Evolutionary conservation across 345 rosid genomes (phyloP).

Genomic region (Physaria fendleri): DNA sequence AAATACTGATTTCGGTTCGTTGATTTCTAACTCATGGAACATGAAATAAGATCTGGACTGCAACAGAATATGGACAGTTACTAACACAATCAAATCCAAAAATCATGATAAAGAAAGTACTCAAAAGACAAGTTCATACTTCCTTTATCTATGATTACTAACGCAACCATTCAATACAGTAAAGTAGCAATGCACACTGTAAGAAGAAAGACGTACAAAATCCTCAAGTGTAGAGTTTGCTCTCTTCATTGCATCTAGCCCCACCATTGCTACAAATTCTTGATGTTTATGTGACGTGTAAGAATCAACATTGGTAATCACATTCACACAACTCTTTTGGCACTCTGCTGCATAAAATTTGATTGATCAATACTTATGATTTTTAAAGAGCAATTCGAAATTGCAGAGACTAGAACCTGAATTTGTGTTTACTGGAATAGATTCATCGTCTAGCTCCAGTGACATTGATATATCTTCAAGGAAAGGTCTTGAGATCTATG

Average conservation of each 20-base stretch:
- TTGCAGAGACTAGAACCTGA: constrained; percentile 21
- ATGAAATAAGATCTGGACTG: constrained; percentile 96
- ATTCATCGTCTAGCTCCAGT: constrained; percentile 16
- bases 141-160: background rate
- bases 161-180: constrained; percentile 1
- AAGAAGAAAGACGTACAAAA: constrained; percentile 48
- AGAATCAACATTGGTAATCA: constrained; percentile 5
- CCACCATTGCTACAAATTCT: constrained; percentile 41
- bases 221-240: constrained; percentile 95
- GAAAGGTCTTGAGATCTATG: constrained; percentile 44
- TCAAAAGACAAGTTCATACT: background rate
- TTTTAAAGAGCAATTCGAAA: background rate
- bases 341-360: constrained; percentile 7
- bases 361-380: background rate
- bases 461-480: constrained; percentile 45
- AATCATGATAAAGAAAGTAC: background rate
- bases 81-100: background rate
- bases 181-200: background rate
- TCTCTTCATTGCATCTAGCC: constrained; percentile 73
- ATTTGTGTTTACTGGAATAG: background rate
- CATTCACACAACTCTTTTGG: constrained; percentile 12
- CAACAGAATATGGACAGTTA: constrained; percentile 6
- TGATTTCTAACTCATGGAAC: constrained; percentile 74
- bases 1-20: constrained; percentile 49
- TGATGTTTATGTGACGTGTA: constrained; percentile 2